Evolutionary conservation across 331 rosid genomes (phyloP).

Genomic region (Quercus lobata): DNA sequence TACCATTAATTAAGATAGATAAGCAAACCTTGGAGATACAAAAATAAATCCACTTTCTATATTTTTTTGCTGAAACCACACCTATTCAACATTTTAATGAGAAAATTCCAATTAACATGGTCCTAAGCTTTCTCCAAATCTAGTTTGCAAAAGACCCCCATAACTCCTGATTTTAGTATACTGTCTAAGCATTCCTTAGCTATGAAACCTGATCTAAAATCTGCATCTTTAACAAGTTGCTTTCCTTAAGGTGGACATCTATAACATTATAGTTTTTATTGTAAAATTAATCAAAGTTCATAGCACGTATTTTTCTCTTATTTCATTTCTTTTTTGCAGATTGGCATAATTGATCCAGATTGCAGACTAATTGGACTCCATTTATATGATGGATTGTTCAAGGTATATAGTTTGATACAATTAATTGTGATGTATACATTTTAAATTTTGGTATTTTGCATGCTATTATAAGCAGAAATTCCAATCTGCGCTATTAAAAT

Average conservation of each 20-base stretch:
- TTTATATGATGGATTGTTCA: conserved; percentile 93
- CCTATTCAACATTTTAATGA: no score
- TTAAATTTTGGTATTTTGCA: not conserved
- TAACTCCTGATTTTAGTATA: no score
- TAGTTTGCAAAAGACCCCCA: no score
- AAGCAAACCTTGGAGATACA: no score
- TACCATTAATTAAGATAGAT: no score
- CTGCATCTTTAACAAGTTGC: not conserved
- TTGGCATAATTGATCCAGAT: conserved; percentile 97
- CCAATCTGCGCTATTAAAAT: not conserved
- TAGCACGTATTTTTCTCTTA: conserved; percentile 2
- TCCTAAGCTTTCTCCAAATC: no score
- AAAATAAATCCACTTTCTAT: no score
- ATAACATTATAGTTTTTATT: conserved; percentile 3
- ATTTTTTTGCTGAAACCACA: no score
- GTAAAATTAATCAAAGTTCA: not conserved
- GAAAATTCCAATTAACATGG: no score
- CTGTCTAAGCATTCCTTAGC: no score
- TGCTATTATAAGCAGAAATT: not conserved
- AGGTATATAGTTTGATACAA: conserved; percentile 39
- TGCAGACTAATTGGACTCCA: conserved; percentile 98
- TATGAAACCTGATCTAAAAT: no score
- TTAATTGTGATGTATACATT: not conserved
- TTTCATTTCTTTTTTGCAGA: conserved; percentile 44
- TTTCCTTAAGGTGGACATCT: not conserved